A percentile compares a stretch with the other conserved stretches of the same genome.
phyloP scores from a whole-genome alignment of 2,329 filamentous ascomycete genomes.

The Apiospora koreana region DNA sequence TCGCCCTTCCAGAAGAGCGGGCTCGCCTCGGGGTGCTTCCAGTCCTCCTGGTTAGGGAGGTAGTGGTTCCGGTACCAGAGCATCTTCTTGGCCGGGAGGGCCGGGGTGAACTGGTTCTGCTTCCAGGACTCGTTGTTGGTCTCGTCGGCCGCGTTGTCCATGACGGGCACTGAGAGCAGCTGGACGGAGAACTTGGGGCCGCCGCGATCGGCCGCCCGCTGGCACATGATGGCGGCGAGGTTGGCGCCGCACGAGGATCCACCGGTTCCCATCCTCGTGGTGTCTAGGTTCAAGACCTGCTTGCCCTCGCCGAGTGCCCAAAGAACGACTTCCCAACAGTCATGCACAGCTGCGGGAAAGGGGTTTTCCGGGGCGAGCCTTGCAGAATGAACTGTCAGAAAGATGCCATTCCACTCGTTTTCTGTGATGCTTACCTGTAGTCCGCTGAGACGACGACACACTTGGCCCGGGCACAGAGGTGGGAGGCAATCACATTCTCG shows the following conservation, averaged over 20 bases:
- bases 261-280: constrained; percentile 45
- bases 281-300: constrained; percentile 39
- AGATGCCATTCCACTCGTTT: too few species aligned
- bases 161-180: constrained; percentile 58
- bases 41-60: constrained; percentile 47
- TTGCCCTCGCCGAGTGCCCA: constrained; percentile 40
- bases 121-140: constrained; percentile 48
- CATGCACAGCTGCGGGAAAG: constrained; percentile 57
- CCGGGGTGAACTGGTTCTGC: constrained; percentile 51
- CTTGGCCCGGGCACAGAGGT: constrained; percentile 49
- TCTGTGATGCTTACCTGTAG: constrained; percentile 48
- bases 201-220: constrained; percentile 43
- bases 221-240: constrained; percentile 53
- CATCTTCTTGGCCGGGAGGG: constrained; percentile 59
- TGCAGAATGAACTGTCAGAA: background rate
- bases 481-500: constrained; percentile 58
- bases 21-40: constrained; percentile 53
- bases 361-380: constrained; percentile 58
- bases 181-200: constrained; percentile 43
- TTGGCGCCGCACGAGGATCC: constrained; percentile 56
- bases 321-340: constrained; percentile 56
- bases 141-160: constrained; percentile 55
- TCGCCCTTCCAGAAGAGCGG: constrained; percentile 52
- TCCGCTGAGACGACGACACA: constrained; percentile 58
- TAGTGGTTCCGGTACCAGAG: constrained; percentile 62